Evolutionary conservation across 371 early-diverging fungal species (phyloP).

Genomic region (Basidiobolus meristosporus): DNA sequence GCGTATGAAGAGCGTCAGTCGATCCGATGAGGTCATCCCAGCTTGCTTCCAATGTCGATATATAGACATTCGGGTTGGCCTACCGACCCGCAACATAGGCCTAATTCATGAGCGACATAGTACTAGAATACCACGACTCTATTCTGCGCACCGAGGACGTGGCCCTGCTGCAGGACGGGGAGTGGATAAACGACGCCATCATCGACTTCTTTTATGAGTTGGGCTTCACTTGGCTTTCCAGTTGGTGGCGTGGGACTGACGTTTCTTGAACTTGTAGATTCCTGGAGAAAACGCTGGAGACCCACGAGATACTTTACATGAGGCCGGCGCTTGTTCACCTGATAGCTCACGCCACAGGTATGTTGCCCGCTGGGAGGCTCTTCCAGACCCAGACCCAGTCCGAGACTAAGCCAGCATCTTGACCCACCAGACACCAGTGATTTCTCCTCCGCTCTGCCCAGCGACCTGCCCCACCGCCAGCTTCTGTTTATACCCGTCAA

Average conservation of each 20-base stretch:
- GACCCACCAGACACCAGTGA: neutral
- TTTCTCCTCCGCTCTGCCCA: neutral
- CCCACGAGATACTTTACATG: neutral
- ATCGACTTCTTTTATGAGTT: constrained; percentile 1
- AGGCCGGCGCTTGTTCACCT: neutral
- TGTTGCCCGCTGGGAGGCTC: no score
- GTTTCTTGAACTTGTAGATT: no score
- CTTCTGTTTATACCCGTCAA: neutral
- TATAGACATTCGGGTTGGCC: no score
- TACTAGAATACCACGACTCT: neutral
- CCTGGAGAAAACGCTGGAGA: no score
- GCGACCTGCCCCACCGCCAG: neutral
- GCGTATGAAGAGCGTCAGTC: no score
- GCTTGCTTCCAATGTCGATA: no score
- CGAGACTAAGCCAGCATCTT: no score
- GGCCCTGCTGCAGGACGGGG: neutral
- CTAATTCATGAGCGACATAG: no score
- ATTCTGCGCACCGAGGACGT: neutral
- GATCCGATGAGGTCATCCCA: no score
- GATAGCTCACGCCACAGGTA: neutral
- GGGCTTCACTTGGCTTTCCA: neutral
- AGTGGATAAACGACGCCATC: neutral
- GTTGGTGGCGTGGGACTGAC: neutral
- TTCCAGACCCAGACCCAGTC: no score
- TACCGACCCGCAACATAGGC: no score